Evolutionary conservation across 2,329 filamentous ascomycete species (phyloP).

Genomic region (Tolypocladium amazonense): DNA sequence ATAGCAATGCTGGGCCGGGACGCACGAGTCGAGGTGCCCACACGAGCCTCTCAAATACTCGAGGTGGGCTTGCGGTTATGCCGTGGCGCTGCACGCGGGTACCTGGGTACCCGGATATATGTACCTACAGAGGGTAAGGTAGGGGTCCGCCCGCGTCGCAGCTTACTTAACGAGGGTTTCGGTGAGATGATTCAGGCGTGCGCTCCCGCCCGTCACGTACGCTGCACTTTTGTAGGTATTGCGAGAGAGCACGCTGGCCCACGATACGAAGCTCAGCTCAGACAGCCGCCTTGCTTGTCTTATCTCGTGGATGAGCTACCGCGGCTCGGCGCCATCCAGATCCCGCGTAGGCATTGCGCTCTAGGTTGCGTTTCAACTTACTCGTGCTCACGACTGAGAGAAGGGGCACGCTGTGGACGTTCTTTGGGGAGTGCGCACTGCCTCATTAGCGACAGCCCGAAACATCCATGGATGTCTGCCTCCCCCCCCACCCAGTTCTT

Average conservation of each 20-base stretch:
- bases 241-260: neutral
- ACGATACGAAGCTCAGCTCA: neutral
- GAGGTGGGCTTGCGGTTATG: constrained; percentile 1
- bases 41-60: constrained; percentile 1
- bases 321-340: neutral
- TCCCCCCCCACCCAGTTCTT: neutral
- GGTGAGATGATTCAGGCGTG: neutral
- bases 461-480: neutral
- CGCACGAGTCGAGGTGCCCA: neutral
- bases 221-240: neutral
- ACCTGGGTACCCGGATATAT: neutral
- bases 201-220: neutral
- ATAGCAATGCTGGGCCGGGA: neutral
- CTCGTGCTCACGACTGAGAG: too few species aligned
- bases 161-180: neutral
- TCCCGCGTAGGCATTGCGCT: neutral
- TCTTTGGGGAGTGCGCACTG: neutral
- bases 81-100: neutral
- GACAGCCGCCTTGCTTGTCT: neutral
- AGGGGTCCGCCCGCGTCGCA: neutral
- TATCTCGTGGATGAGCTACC: neutral
- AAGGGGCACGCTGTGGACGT: too few species aligned
- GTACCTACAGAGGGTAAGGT: neutral
- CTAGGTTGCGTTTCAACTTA: neutral
- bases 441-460: neutral